Base-by-base conservation (phyloP, 805 yeast species). In the Danielozyma ontarioensis region DNA sequence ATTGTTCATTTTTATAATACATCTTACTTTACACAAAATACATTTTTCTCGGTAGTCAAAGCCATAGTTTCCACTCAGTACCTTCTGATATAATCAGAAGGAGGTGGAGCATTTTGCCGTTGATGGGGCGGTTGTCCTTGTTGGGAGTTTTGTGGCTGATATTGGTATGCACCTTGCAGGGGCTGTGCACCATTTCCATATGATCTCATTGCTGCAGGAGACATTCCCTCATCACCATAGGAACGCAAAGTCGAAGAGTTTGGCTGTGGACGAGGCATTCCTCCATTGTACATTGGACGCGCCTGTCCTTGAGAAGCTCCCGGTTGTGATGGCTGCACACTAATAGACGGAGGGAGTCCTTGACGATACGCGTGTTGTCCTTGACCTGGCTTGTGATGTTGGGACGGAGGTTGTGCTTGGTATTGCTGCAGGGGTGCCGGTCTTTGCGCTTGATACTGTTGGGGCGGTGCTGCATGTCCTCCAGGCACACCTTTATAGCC, bases 181-280 rank as follows among this genome's bases (percentile, higher is more conserved):
- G n/a, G n/a, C n/a, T n/a, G n/a, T n/a, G n/a, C n/a, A n/a, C n/a
- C n/a, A n/a, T n/a, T n/a, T n/a, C n/a, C n/a, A n/a, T n/a, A n/a
- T n/a, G n/a, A n/a, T n/a, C n/a, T n/a, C n/a, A n/a, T n/a, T n/a
- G n/a, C n/a, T n/a, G n/a, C n/a, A n/a, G n/a, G n/a, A n/a, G n/a
- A n/a, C n/a, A n/a, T n/a, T n/a, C n/a, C n/a, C n/a, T 33, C 15
- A 18, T 34, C 40, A 4, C 40, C 28, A 23, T 37, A 45, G 26
- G 44, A 40, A 31, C 51, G 52, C 6, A 48, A 17, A 3, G 40
- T 42, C 17, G 51, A 48, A 32, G 51, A 48, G 33, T 50, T 42
- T 12, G 57, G 56, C 16, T 15, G 13, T 5, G 19, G 32, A 4
- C 32, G 31, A 16, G 31, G 31, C 4, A 32, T 32, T 5, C n/a